A percentile compares a stretch with the other conserved stretches of the same genome.
Evolutionary conservation across 2,329 filamentous ascomycete species (phyloP).

Genomic region (Dactylonectria macrodidyma): DNA sequence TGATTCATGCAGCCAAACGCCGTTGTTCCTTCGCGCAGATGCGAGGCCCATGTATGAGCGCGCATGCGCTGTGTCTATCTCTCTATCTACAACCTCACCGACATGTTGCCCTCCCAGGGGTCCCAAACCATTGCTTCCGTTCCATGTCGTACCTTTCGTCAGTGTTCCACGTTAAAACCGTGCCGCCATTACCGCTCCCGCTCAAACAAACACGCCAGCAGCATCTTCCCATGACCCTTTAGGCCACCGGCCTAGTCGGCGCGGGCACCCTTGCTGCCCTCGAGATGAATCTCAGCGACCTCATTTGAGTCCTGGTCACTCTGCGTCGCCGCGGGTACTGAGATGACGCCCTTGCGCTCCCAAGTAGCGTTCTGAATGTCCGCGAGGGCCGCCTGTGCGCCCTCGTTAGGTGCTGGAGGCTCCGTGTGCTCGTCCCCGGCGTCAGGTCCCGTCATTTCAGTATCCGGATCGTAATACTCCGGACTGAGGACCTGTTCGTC

Average conservation of each 20-base stretch:
- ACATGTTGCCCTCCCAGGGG: constrained; percentile 29
- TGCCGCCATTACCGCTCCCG: constrained; percentile 11
- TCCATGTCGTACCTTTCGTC: constrained; percentile 13
- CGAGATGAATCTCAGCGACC: constrained; percentile 66
- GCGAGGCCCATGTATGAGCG: constrained; percentile 23
- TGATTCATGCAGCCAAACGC: constrained; percentile 35
- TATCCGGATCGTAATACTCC: constrained; percentile 48
- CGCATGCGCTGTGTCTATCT: constrained; percentile 33
- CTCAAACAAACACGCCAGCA: constrained; percentile 8
- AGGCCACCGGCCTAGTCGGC: constrained; percentile 40
- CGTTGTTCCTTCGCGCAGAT: constrained; percentile 25
- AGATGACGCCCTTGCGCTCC: constrained; percentile 56
- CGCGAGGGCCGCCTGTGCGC: constrained; percentile 35
- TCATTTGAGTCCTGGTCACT: constrained; percentile 59
- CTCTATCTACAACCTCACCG: constrained; percentile 40
- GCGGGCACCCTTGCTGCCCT: constrained; percentile 54
- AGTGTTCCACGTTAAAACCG: constrained; percentile 14
- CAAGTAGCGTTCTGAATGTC: constrained; percentile 54
- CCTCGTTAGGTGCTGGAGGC: constrained; percentile 31
- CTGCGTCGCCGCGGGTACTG: constrained; percentile 55
- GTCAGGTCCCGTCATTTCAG: constrained; percentile 48
- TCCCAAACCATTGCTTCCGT: constrained; percentile 15
- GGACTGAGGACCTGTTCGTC: constrained; percentile 50
- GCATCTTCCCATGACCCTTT: constrained; percentile 30
- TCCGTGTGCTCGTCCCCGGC: constrained; percentile 31